Base-by-base conservation (phyloP, 2,329 filamentous ascomycete genomes). In the Pestalotiopsis sp. region DNA sequence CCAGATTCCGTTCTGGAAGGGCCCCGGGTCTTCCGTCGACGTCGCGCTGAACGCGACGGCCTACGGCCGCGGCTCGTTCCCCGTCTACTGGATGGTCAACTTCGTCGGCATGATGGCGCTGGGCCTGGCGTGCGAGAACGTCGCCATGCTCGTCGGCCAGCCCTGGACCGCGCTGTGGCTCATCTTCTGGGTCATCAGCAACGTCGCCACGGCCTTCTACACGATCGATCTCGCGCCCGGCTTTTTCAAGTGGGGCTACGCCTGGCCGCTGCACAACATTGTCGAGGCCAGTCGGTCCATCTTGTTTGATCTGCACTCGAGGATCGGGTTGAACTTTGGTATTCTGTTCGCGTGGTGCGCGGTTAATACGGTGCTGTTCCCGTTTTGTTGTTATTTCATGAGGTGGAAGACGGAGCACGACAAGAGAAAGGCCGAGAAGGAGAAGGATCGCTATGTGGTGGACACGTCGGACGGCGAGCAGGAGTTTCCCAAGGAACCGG, bases 171-270 rank as follows among this genome's bases (percentile, higher is more conserved):
- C 87, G 0, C 76, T 90, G 0, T 92, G 89, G 84, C 78, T 92
- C 2, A 90, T 91, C 67, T 91, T 90, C 73, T 91, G 88, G 89
- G 88, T 91, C 56, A 89, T 92, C 67, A 86, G 87, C 5, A 92
- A 92, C 72, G 88, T 91, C 0, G 81, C 84, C 0, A 90, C 88
- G 0, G 79, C 83, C 0, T 90, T 92, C 72, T 89, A 91, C 75
- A 79, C 86, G 4, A 80, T 91, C 57, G 86, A 89, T 27, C 79
- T 92, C 27, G 84, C 86, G 2, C 86, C 87, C 0, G 79, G 77
- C 0, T 91, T 92, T 73, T 92, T 89, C 74, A 75, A 78, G 2
- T 92, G 87, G 87, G 89, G 88, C 0, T 90, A 90, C 74, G 89
- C 85, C 0, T 90, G 89, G 87, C 90, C 89, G 11, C 77, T 92